Percentiles rank a stretch among this genome's conserved stretches.
These are phyloP conservation scores for Calonectria hongkongensis DNA, from an alignment of 2,329 filamentous ascomycete species.

Conservation along the genomic window DNA sequence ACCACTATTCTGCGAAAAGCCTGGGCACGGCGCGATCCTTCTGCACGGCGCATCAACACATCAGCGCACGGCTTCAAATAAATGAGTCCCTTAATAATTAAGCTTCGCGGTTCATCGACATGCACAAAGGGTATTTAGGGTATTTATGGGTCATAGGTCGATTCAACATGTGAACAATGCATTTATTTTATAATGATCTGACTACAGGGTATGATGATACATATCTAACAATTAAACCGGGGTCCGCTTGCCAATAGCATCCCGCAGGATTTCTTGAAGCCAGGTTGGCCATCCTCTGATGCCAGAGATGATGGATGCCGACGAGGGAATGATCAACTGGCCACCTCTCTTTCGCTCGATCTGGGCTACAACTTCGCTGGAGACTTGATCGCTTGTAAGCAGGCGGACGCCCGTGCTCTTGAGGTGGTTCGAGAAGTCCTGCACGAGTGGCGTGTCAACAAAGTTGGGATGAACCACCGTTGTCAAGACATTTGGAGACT, in stretches of 20 bases:
- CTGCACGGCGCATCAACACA: not conserved
- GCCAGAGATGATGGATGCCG: slow-evolving; percentile 49
- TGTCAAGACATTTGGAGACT: slow-evolving; percentile 77
- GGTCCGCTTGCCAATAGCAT: slow-evolving; percentile 49
- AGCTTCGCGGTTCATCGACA: not conserved
- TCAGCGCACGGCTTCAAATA: not conserved
- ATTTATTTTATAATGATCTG: not conserved
- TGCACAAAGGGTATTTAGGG: not conserved
- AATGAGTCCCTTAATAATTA: not conserved
- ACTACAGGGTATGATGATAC: not conserved
- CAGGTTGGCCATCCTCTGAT: slow-evolving; percentile 66
- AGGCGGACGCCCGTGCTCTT: slow-evolving; percentile 56
- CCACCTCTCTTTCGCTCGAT: slow-evolving; percentile 66
- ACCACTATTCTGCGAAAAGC: not conserved
- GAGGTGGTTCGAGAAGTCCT: slow-evolving; percentile 57
- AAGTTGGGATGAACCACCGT: slow-evolving; percentile 77
- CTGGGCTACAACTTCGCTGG: slow-evolving; percentile 65
- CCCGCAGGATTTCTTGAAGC: slow-evolving; percentile 58
- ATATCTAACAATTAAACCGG: not conserved
- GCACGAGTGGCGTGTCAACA: slow-evolving; percentile 67
- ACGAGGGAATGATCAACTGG: slow-evolving; percentile 66
- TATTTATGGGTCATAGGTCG: not conserved
- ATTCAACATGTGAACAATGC: not conserved
- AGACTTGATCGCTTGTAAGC: slow-evolving; percentile 61
- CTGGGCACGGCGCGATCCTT: not conserved